Percentiles rank a stretch among this genome's conserved stretches.
Conservation (phyloP, 2,329 filamentous ascomycete species). For the Dactylonectria macrodidyma region DNA sequence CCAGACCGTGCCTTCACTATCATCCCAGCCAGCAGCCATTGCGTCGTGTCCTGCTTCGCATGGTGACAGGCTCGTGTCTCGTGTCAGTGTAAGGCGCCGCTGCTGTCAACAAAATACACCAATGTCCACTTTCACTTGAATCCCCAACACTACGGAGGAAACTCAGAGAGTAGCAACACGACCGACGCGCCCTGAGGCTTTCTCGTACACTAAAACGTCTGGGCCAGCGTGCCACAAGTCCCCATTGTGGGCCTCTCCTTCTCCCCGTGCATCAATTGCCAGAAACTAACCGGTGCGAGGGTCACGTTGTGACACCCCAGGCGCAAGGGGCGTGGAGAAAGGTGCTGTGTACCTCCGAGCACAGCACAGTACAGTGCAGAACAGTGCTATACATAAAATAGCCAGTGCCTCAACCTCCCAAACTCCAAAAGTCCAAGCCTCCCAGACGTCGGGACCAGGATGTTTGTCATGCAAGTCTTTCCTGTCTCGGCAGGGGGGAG, state of each 20-base stretch:
- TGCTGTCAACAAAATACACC: neutral
- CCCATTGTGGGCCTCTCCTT: conserved; percentile 17
- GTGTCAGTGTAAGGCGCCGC: neutral
- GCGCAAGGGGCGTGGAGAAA: conserved; percentile 13
- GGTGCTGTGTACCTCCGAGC: neutral
- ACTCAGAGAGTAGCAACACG: conserved; percentile 17
- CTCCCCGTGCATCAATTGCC: conserved; percentile 18
- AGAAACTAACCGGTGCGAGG: conserved; percentile 21
- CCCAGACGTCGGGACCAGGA: conserved; percentile 41
- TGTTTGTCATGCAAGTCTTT: conserved; percentile 45
- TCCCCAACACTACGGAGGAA: conserved; percentile 13
- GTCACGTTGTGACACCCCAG: conserved; percentile 21
- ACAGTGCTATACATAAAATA: neutral
- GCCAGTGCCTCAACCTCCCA: conserved; percentile 10
- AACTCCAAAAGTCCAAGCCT: conserved; percentile 11
- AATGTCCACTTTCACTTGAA: conserved; percentile 24
- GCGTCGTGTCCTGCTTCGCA: neutral
- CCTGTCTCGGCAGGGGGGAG: conserved; percentile 37
- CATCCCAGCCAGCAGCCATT: conserved; percentile 2
- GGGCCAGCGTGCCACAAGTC: conserved; percentile 32
- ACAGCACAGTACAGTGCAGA: no score
- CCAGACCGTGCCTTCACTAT: conserved; percentile 11
- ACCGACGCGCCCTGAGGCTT: conserved; percentile 14
- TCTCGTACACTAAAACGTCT: conserved; percentile 7
- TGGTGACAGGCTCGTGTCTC: neutral